Evolutionary conservation across 2,329 filamentous ascomycete species (phyloP).

Genomic region (Epichloe festucae): DNA sequence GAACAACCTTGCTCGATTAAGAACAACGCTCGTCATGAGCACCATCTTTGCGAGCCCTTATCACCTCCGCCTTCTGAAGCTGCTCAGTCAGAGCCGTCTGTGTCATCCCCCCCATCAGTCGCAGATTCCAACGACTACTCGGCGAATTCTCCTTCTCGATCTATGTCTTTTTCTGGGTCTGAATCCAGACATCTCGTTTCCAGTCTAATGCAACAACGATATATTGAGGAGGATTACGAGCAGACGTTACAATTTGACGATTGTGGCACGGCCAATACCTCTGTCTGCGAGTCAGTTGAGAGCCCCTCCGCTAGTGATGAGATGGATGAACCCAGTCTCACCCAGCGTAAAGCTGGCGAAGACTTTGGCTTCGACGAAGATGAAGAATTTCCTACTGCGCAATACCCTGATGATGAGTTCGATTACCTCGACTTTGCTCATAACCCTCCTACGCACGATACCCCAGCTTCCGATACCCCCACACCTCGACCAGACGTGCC

Average conservation of each 20-base stretch:
- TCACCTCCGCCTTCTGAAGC: slow-evolving; percentile 37
- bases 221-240: slow-evolving; percentile 27
- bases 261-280: slow-evolving; percentile 29
- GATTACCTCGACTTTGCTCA: slow-evolving; percentile 14
- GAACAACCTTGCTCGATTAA: slow-evolving; percentile 30
- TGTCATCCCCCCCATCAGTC: slow-evolving; percentile 22
- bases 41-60: slow-evolving; percentile 14
- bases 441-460: slow-evolving; percentile 16
- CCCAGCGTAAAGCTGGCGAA: slow-evolving; percentile 17
- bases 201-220: slow-evolving; percentile 16
- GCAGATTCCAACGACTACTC: slow-evolving; percentile 18
- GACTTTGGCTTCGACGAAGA: slow-evolving; percentile 21
- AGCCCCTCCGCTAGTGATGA: slow-evolving; percentile 21
- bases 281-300: slow-evolving; percentile 33
- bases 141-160: slow-evolving; percentile 31
- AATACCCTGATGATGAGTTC: slow-evolving; percentile 26
- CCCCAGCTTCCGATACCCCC: slow-evolving; percentile 29
- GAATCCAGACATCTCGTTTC: slow-evolving; percentile 29
- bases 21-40: slow-evolving; percentile 9
- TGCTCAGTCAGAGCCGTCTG: slow-evolving; percentile 31
- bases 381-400: slow-evolving; percentile 25
- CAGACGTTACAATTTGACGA: slow-evolving; percentile 34
- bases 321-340: slow-evolving; percentile 16
- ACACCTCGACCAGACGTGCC: slow-evolving; percentile 27
- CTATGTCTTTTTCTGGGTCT: slow-evolving; percentile 39